Base-by-base conservation (phyloP, 257 asterid species). In the Eucommia ulmoides region DNA sequence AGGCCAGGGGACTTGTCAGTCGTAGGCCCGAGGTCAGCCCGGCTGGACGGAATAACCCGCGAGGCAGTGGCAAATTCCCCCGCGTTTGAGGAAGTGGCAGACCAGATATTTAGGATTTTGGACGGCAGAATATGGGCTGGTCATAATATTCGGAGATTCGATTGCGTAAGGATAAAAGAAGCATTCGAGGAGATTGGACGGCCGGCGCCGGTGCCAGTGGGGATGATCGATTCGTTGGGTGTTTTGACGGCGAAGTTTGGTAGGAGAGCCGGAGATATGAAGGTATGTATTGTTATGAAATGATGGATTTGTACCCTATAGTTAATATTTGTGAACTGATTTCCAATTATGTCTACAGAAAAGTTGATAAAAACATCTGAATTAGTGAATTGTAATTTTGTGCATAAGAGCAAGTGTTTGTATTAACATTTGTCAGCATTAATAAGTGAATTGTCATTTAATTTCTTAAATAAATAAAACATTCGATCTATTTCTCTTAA, bases 71-170 rank as follows among this genome's bases (percentile, higher is more conserved):
- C 73, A 0, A 24, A 45, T 10, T 94, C 99, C 19, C 99, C 99
- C 10, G 18, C 73, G 2, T 85, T 91, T 19, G 84, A 70, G 41
- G 77, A 78, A 51, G 96, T 83, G 24, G 82, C 98, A 0, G 82
- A 74, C 2, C 70, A 75, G 66, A 79, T 91, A 8, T 91, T 76
- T 66, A 52, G 59, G 53, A 67, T 85, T 45, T 71, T 91, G 42
- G 81, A 91, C 63, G 96, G 98, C 8, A 83, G 83, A 29, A 75
- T 91, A 42, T 91, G 98, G 96, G 98, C 93, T 1, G 98, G 98
- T 2, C 98, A 91, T 51, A 91, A 91, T 41, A 91, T 89, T 33
- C 88, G 53, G 24, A 73, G 96, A 47, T 91, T 91, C 17, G 96
- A 91, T 63, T 83, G 94, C 38, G 81, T 91, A 45, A 64, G 95